Base-by-base conservation (phyloP, 208 protist species). In the Trypanosoma avium region DNA sequence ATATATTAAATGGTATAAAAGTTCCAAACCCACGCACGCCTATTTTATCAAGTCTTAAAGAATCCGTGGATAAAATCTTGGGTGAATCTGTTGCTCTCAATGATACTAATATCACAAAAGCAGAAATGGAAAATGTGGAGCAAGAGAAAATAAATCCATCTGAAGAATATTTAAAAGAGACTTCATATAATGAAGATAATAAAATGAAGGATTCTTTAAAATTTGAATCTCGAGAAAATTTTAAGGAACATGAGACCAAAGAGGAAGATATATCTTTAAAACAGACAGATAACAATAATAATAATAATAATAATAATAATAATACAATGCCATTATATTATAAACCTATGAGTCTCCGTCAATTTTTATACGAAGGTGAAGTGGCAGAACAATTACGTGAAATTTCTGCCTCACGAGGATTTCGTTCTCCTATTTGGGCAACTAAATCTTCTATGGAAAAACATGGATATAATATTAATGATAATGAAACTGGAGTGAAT, bases 371-470 rank as follows among this genome's bases (percentile, higher is more conserved):
- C 47, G 62, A 59, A 1, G 75, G 58, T 2, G 62, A 66, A 4
- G 33, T 84, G 40, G 77, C 70, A 17, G 24, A 36, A 17, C 29
- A 42, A 10, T 40, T 84, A 33, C 21, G 45, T 21, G 17, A n/a
- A n/a, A 61, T 70, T 12, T 68, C 67, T 7, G 50, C 9, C 24
- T 1, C 58, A 1, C 61, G 38, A 29, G 24, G 58, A 29, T 88
- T 91, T 45, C n/a, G 54, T 19, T 86, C 73, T 12, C 75, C 77
- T 5, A 54, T 92, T 8, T 92, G 80, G 80, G 45, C 71, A 3
- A 72, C 81, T 1, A 26, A 22, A 10, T 27, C 8, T 0, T 42
- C 72, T 29, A 79, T 79, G 29, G n/a, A n/a, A n/a, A n/a, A n/a
- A n/a, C n/a, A n/a, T 9, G 74, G 69, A 2, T 48, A 70, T 17